phyloP scores from a whole-genome alignment of 305 asterid species.

The Solanum aculeatissimum region DNA sequence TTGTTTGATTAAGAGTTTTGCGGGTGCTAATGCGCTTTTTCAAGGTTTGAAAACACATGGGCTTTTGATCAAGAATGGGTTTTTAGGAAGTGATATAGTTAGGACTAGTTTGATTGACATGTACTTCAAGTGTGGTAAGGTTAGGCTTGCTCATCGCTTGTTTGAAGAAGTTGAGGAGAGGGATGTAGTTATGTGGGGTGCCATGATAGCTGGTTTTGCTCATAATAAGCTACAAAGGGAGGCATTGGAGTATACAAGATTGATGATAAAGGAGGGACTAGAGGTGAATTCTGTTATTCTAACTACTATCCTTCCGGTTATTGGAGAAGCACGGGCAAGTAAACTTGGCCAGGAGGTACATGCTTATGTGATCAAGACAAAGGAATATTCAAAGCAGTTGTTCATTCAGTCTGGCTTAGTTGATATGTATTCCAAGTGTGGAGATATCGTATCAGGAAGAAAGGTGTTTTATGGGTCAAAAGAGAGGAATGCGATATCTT shows the following conservation, averaged over 20 bases:
- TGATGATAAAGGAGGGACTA: constrained; percentile 48
- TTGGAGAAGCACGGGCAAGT: constrained; percentile 48
- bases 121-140: constrained; percentile 88
- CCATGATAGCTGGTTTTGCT: constrained; percentile 81
- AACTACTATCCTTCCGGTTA: constrained; percentile 57
- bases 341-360: constrained; percentile 72
- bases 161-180: constrained; percentile 62
- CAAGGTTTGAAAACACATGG: constrained; percentile 81
- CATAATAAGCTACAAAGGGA: constrained; percentile 68
- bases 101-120: constrained; percentile 74
- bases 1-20: constrained; percentile 82
- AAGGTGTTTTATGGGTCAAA: constrained; percentile 61
- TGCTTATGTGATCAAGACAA: constrained; percentile 69
- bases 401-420: constrained; percentile 68
- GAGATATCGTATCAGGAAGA: constrained; percentile 70
- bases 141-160: constrained; percentile 43
- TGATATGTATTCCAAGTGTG: constrained; percentile 89
- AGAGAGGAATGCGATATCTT: constrained; percentile 63
- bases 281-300: constrained; percentile 62
- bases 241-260: constrained; percentile 58
- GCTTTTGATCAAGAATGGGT: constrained; percentile 65
- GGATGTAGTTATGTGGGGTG: constrained; percentile 85
- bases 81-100: constrained; percentile 33
- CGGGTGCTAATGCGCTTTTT: constrained; percentile 51
- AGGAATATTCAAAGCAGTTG: constrained; percentile 52